These are phyloP conservation scores for Baudoinia panamericana DNA, from an alignment of 495 filamentous ascomycete genomes.

Conservation along the genomic window DNA sequence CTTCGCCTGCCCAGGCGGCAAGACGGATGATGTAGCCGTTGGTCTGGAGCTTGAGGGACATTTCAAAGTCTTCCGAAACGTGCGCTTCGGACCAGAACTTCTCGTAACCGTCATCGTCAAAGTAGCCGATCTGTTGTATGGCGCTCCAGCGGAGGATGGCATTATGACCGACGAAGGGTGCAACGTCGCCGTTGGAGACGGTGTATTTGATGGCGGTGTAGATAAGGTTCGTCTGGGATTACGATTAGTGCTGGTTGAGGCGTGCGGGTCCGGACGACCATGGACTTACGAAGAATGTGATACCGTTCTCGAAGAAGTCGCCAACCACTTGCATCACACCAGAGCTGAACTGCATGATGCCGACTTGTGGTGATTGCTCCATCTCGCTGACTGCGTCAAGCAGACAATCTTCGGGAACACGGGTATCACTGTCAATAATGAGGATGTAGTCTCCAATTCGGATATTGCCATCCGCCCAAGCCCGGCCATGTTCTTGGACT, in stretches of 20 bases:
- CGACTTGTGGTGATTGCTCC: constrained; percentile 67
- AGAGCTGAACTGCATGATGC: constrained; percentile 68
- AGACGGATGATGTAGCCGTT: constrained; percentile 61
- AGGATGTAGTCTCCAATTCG: constrained; percentile 72
- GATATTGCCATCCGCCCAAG: constrained; percentile 70
- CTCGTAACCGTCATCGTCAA: constrained; percentile 47
- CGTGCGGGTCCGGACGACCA: constrained; percentile 25
- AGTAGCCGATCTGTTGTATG: constrained; percentile 61
- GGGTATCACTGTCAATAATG: constrained; percentile 60
- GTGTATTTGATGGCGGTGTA: constrained; percentile 68
- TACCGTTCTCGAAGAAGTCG: constrained; percentile 31
- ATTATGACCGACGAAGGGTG: constrained; percentile 60
- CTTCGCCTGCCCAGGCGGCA: constrained; percentile 58
- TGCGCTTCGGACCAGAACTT: constrained; percentile 78
- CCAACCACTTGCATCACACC: constrained; percentile 63
- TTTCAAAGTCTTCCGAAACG: constrained; percentile 77
- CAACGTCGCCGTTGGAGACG: constrained; percentile 70
- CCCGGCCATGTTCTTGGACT: constrained; percentile 47
- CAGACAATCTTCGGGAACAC: constrained; percentile 57
- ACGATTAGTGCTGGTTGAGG: no score
- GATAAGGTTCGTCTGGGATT: constrained; percentile 71
- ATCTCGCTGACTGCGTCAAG: constrained; percentile 67
- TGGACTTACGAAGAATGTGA: constrained; percentile 35
- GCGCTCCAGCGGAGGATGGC: constrained; percentile 69
- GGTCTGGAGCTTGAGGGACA: constrained; percentile 66